Evolutionary conservation across 768 basidiomycete species (phyloP), one percentile per base, ranked within the genome.

Genomic region (Hypholoma sublateritium): DNA sequence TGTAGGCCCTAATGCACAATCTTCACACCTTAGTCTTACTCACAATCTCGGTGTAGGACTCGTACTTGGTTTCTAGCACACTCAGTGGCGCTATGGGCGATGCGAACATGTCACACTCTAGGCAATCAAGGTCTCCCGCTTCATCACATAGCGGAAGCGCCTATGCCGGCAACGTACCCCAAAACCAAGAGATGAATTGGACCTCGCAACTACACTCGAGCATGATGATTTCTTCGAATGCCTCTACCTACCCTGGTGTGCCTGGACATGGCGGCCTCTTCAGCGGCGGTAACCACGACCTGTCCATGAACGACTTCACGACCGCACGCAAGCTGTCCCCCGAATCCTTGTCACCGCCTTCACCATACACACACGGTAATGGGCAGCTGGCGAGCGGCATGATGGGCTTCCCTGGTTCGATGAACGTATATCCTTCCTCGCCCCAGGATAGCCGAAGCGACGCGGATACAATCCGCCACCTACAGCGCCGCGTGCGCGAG

Each of bases 1-100:
- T 59, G 76, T 73, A 53, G 35, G 65, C 67, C 4, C 35, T 17
- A n/a, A 19, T 41, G 39, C 17, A 12, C 5, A 12, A 11, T 16
- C 16, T 44, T 12, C 25, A 36, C 35, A 16, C 14, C 4, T 25
- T 46, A 35, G 5, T 37, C 22, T 50, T 17, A 25, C 50, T 63
- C 39, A 58, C 51, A 48, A 37, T 9, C 43, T 53, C 32, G 41
- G 28, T 42, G 5, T 25, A 74, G 74, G 70, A 64, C 7, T 56
- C 67, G 42, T 76, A 72, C 60, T 62, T 70, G 57, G 67, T 66
- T 49, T 56, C 64, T 55, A 62, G 78, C 48, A 81, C 77, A 53
- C 72, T 90, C 55, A 82, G 81, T 24, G 85, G 85, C 56, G 86
- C 88, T 22, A 82, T 89, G 70, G 85, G 83, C 49, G 84, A 86